Conservation (phyloP, 352 stramenopile genomes). For the Globisporangium carolinianum region DNA sequence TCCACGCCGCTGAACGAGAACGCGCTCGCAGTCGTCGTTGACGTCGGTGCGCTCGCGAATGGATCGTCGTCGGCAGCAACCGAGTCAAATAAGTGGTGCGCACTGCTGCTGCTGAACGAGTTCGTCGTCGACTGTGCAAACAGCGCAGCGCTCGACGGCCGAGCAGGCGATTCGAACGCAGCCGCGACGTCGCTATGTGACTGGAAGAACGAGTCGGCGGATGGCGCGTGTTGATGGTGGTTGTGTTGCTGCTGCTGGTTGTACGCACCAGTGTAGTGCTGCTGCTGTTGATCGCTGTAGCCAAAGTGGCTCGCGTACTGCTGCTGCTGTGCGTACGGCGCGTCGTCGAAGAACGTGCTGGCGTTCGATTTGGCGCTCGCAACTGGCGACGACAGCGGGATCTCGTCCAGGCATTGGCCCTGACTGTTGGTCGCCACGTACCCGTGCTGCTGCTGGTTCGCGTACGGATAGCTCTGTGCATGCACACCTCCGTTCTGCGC, state of each 20-base stretch:
- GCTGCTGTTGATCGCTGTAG: slow-evolving; percentile 4
- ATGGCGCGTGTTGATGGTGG: slow-evolving; percentile 12
- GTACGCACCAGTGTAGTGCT: slow-evolving; percentile 5
- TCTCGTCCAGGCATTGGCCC: slow-evolving; percentile 18
- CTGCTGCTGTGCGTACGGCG: slow-evolving; percentile 8
- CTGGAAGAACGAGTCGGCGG: slow-evolving; percentile 21
- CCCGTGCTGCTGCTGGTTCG: slow-evolving; percentile 8
- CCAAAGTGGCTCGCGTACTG: slow-evolving; percentile 3
- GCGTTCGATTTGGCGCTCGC: slow-evolving; percentile 19
- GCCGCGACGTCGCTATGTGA: slow-evolving; percentile 3
- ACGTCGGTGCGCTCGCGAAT: slow-evolving; percentile 5
- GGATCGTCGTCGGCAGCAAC: slow-evolving; percentile 1
- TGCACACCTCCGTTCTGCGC: neutral
- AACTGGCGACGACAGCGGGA: slow-evolving; percentile 22
- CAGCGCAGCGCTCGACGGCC: slow-evolving; percentile 1
- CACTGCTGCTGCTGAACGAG: neutral
- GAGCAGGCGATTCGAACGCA: neutral
- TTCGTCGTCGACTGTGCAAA: slow-evolving; percentile 7
- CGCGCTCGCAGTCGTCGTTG: neutral
- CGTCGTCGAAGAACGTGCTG: slow-evolving; percentile 21
- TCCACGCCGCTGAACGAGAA: slow-evolving; percentile 6
- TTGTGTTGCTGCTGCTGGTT: slow-evolving; percentile 11
- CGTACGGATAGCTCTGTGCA: slow-evolving; percentile 9
- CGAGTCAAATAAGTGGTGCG: slow-evolving; percentile 5
- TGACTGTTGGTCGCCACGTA: slow-evolving; percentile 2